A percentile compares a stretch with the other conserved stretches of the same genome.
Evolutionary conservation across 345 rosid genomes (phyloP).

Genomic region (Moricandia moricandioides): DNA sequence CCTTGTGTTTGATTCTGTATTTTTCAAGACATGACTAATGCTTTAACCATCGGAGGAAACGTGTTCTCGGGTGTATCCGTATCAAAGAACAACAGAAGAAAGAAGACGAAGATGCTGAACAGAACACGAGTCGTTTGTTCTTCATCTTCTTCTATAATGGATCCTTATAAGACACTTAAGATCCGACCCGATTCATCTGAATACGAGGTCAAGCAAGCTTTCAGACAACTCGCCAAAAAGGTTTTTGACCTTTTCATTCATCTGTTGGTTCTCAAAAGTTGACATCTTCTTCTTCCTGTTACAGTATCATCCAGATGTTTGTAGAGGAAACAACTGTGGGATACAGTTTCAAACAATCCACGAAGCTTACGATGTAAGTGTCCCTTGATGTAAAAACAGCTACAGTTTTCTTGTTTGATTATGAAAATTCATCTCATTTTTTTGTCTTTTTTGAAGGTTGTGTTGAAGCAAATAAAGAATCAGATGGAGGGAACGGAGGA

Average conservation of each 20-base stretch:
- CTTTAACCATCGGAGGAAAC: slow-evolving; percentile 47
- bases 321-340: slow-evolving; percentile 82
- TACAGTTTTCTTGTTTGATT: too few species aligned
- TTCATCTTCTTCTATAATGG: slow-evolving; percentile 50
- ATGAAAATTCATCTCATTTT: neutral
- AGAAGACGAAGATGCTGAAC: slow-evolving; percentile 39
- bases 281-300: neutral
- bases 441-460: slow-evolving; percentile 35
- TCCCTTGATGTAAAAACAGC: too few species aligned
- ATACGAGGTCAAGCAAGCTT: slow-evolving; percentile 86
- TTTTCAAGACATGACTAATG: slow-evolving; percentile 24
- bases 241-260: slow-evolving; percentile 32
- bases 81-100: slow-evolving; percentile 35
- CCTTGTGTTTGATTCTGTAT: neutral
- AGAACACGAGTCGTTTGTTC: slow-evolving; percentile 38
- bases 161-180: slow-evolving; percentile 70
- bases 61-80: slow-evolving; percentile 38
- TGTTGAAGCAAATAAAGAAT: slow-evolving; percentile 58
- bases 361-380: slow-evolving; percentile 87
- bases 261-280: neutral
- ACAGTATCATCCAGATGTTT: slow-evolving; percentile 98
- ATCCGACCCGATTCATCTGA: slow-evolving; percentile 77
- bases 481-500: slow-evolving; percentile 38
- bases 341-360: slow-evolving; percentile 68
- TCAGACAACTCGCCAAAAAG: slow-evolving; percentile 79